Evolutionary conservation across 2,329 filamentous ascomycete genomes (phyloP), one percentile per base, ranked within the genome.

Genomic region (Zalaria sp.): DNA sequence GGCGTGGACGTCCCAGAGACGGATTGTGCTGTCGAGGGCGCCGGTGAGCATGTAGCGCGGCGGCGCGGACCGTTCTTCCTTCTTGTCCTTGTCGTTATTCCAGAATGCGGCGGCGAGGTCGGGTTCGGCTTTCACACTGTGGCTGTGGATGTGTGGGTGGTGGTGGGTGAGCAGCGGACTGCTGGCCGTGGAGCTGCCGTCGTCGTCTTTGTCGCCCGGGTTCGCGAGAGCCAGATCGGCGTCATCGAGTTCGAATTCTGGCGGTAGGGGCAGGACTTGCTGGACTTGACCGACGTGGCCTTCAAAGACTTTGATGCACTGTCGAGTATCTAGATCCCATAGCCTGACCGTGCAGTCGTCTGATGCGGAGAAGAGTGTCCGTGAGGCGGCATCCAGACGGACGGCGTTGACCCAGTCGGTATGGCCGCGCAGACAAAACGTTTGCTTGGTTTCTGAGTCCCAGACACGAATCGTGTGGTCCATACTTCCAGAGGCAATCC

Each of bases 341-440:
- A 98, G 70, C 52, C 87, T 85, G 50, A 93, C 77, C 0, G 83
- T 91, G 56, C 86, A 81, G 59, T 98, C 91, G 57, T 98, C 91
- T 0, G 87, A 95, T 1, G 87, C 87, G 0, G 89, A 94, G 55
- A 96, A 82, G 3, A 96, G 72, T 0, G 88, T 95, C 9, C 85
- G 79, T 8, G 53, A 57, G 7, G 55, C 65, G 0, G 79, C 73
- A 58, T 98, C 87, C 32, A 98, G 76, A 50, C 82, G 81, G 28
- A 96, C 89, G n/a, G 84, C 81, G 62, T 98, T 98, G 53, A 98
- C 88, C 84, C 89, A 96, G 59, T 96, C 88, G 0, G 72, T 77
- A 58, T 98, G 91, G 5, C 88, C 89, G 25, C 80, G 78, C 8
- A 98, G 70, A 40, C 77, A 73, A 51, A 82, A 93, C 0, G 81